These are phyloP conservation scores for Neoascochyta sp. DNA, from an alignment of 2,329 filamentous ascomycete species.

Conservation along the genomic window DNA sequence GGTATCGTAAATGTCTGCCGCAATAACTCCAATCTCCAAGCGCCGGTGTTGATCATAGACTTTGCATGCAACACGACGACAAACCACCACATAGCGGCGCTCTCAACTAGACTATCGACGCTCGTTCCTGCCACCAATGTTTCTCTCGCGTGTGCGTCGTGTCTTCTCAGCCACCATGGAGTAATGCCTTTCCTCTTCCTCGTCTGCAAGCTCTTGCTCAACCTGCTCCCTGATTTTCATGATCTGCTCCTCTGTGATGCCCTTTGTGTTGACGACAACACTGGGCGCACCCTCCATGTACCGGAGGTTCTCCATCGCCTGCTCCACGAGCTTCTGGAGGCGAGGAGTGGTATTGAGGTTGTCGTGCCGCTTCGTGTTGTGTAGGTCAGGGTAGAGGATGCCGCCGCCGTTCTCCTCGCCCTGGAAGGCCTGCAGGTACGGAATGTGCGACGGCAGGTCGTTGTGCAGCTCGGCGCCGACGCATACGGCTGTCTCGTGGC, in stretches of 20 bases:
- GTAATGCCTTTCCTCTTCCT: constrained; percentile 56
- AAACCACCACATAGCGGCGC: no score
- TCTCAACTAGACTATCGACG: no score
- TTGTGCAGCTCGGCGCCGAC: constrained; percentile 70
- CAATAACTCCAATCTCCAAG: no score
- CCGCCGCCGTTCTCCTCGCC: constrained; percentile 67
- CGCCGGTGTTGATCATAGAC: no score
- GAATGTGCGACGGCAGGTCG: constrained; percentile 72
- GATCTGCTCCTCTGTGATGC: constrained; percentile 67
- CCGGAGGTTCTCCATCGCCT: constrained; percentile 78
- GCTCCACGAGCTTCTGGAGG: constrained; percentile 69
- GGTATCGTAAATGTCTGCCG: no score
- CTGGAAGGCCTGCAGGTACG: constrained; percentile 80
- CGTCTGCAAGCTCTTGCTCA: constrained; percentile 64
- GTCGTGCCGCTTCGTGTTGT: constrained; percentile 66
- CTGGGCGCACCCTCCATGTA: constrained; percentile 84
- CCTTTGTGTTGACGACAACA: constrained; percentile 66
- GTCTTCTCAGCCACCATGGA: constrained; percentile 51
- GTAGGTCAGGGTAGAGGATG: constrained; percentile 82
- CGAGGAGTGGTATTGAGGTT: constrained; percentile 79
- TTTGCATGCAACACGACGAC: background rate
- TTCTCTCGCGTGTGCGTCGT: constrained; percentile 43
- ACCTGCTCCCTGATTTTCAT: constrained; percentile 61
- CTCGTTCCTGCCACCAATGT: constrained; percentile 46
- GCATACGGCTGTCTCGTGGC: constrained; percentile 90